Evolutionary conservation across 495 filamentous ascomycete species (phyloP), one percentile per base, ranked within the genome.

Genomic region (Entonaema liquescens): DNA sequence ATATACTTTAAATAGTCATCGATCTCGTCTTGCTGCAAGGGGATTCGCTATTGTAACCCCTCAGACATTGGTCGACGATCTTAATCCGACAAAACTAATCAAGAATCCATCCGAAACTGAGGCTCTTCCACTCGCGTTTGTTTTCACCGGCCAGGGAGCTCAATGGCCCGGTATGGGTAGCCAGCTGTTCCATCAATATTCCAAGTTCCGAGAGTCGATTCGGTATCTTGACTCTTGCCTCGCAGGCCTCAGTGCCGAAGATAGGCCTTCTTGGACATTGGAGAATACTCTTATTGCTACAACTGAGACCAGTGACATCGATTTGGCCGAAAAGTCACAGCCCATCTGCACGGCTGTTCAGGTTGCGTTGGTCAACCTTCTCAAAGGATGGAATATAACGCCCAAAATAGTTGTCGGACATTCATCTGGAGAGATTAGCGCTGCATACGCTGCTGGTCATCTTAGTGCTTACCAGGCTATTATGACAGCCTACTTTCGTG

Each of bases 361-460:
- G 36, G n/a, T 40, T 13, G 36, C 36, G 15, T n/a, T 40, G 13
- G 36, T 40, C 36, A 40, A 86, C 9, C 62, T 91, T 1, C 68
- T 90, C 9, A 52, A 61, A 0, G 77, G 74, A 5, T 89, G 87
- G 80, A 81, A 81, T 25, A 77, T 90, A 17, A 59, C 40, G 0
- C 84, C 87, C 0, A 60, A 72, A 2, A 78, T 79, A n/a, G 84
- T 86, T 0, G 79, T 89, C 0, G 89, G 89, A 1, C 88, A 91
- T 68, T 90, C 88, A 0, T 87, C 84, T 65, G 89, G 89, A 2
- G 89, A 91, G 65, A 90, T 90, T 61, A 83, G 79, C 17, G 86
- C 85, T 3, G 84, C 85, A 0, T 86, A 84, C 60, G 76, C 80
- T 3, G 76, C 79, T 2, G 84, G 84, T 1, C 71, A 78, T 12